Evolutionary conservation across 441 rosid species (phyloP), one percentile per base, ranked within the genome.

Genomic region (Syzygium malaccense): DNA sequence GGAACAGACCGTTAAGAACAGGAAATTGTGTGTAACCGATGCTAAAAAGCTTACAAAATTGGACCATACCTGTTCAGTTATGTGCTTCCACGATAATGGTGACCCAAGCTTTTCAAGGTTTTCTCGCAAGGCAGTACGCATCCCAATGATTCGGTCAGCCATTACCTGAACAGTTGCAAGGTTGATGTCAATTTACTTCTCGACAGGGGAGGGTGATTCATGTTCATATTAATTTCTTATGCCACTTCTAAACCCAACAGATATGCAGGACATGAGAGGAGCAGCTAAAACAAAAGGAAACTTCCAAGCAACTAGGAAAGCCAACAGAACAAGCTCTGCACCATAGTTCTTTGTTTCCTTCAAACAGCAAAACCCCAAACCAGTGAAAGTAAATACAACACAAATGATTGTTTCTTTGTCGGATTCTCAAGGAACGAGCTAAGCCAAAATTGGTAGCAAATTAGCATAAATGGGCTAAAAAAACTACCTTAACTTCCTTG

Each of bases 71-170:
- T 97, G 99, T 78, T 97, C 93, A 53, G 99, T 96, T 79, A 97
- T 92, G 90, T 97, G 99, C 92, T 96, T 95, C 99, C 99, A 96
- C 30, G 98, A 89, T 87, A 96, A 91, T 7, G 97, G 94, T 0
- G 99, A 97, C 11, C 97, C 98, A 91, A 94, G 91, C 48, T 95
- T 95, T 89, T 96, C 99, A 30, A 96, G 97, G 94, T 94, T 96
- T 89, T 95, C 98, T 90, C 94, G 90, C 80, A 97, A 88, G 86
- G 95, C 93, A 83, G 93, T 91, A 88, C 99, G 93, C 99, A 97
- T 97, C 85, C 97, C 95, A 55, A 97, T 97, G 86, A 97, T 97
- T 48, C 99, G 95, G 89, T 96, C 97, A 64, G 99, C 99, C 99
- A 97, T 97, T 87, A 90, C 93, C 99, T 97, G 93, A 68, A 85